Conservation (phyloP, 805 yeast genomes). For the Tetrapisispora pingtungensis region DNA sequence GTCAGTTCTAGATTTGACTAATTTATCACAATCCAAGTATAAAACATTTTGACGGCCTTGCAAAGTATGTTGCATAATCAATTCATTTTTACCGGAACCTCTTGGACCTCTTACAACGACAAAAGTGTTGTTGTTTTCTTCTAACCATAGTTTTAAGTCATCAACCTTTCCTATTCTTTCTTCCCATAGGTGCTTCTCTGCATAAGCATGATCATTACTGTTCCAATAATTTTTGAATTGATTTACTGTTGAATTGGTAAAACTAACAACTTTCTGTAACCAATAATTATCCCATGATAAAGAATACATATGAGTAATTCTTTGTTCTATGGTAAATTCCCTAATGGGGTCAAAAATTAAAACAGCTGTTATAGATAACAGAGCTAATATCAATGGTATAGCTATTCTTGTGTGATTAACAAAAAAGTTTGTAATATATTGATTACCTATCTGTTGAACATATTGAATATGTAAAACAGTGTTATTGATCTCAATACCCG, state of each 20-base stretch:
- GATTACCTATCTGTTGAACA: constrained; percentile 34
- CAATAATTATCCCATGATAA: constrained; percentile 37
- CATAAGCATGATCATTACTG: constrained; percentile 21
- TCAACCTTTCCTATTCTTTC: constrained; percentile 61
- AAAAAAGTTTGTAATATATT: constrained; percentile 41
- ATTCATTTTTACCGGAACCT: constrained; percentile 86
- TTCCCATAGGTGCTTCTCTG: constrained; percentile 42
- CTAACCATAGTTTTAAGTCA: constrained; percentile 66
- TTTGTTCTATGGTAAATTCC: constrained; percentile 63
- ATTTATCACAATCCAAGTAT: constrained; percentile 66
- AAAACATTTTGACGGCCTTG: constrained; percentile 51
- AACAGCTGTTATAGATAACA: constrained; percentile 74
- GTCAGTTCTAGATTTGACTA: constrained; percentile 68
- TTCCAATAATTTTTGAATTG: constrained; percentile 31
- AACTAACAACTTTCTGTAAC: constrained; percentile 28
- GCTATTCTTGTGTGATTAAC: constrained; percentile 73
- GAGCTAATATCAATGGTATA: constrained; percentile 68
- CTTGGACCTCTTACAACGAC: constrained; percentile 86
- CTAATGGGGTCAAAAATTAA: constrained; percentile 88
- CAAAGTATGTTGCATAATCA: constrained; percentile 61
- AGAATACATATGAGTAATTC: constrained; percentile 52
- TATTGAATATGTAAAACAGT: constrained; percentile 69
- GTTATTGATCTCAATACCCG: constrained; percentile 59
- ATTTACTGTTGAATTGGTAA: constrained; percentile 31
- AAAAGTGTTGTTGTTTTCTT: constrained; percentile 84